Evolutionary conservation across 1,139 yeast species (phyloP).

Genomic region (Debaryomyces sp.): DNA sequence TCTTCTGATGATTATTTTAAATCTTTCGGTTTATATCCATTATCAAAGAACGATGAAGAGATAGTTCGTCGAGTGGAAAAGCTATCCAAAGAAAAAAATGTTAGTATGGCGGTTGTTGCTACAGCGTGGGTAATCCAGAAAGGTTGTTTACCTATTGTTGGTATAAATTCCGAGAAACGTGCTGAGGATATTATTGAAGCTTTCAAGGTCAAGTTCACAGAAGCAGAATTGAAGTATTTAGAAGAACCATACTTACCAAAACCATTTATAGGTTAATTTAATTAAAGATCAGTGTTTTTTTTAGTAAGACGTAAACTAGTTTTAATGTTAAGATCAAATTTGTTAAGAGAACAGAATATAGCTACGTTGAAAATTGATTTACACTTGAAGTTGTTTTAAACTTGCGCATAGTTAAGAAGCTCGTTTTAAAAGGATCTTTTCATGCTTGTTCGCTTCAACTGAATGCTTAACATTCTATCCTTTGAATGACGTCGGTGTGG

Average conservation of each 20-base stretch:
- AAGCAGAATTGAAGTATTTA: constrained; percentile 46
- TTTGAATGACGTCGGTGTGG: too few relatives aligned
- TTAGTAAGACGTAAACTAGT: too few relatives aligned
- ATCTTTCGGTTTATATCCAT: constrained; percentile 11
- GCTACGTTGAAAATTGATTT: too few relatives aligned
- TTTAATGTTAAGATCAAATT: too few relatives aligned
- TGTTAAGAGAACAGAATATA: too few relatives aligned
- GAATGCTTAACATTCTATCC: too few relatives aligned
- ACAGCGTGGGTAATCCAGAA: constrained; percentile 57
- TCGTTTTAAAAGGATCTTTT: too few relatives aligned
- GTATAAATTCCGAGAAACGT: constrained; percentile 50
- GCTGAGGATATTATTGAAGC: constrained; percentile 58
- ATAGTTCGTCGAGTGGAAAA: constrained; percentile 56
- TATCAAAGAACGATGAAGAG: constrained; percentile 26
- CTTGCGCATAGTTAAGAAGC: too few relatives aligned
- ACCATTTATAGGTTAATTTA: neutral
- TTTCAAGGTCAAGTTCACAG: constrained; percentile 41
- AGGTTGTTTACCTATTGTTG: constrained; percentile 57
- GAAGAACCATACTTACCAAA: constrained; percentile 52
- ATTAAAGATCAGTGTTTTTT: too few relatives aligned
- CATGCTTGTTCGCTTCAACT: too few relatives aligned
- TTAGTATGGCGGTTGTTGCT: constrained; percentile 56
- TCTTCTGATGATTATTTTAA: constrained; percentile 3
- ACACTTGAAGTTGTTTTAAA: too few relatives aligned
- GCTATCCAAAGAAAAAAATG: constrained; percentile 44